Percentiles rank a stretch among this genome's conserved stretches.
Evolutionary conservation across 768 basidiomycete species (phyloP).

Genomic region (Auricularia cornea): DNA sequence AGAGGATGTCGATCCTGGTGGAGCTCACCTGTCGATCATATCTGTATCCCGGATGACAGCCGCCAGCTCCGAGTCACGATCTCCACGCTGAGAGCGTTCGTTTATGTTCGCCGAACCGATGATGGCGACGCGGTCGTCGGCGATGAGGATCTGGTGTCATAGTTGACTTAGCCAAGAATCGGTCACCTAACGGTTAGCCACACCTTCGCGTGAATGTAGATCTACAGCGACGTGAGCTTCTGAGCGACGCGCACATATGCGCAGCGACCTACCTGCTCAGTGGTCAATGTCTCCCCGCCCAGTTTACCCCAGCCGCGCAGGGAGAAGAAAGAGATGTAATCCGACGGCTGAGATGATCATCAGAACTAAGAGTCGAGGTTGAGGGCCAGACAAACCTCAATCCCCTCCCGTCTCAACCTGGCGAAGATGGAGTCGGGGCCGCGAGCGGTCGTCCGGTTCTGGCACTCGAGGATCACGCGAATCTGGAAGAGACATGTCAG

Average conservation of each 20-base stretch:
- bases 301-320: conserved; percentile 92
- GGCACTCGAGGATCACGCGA: conserved; percentile 92
- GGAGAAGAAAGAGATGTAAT: conserved; percentile 87
- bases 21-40: conserved; percentile 78
- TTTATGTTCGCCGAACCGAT: conserved; percentile 98
- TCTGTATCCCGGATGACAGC: conserved; percentile 93
- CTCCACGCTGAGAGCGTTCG: conserved; percentile 90
- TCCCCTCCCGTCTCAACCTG: conserved; percentile 74
- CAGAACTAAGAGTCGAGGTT: neutral
- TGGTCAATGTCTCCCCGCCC: conserved; percentile 71
- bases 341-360: conserved; percentile 56
- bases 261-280: conserved; percentile 60
- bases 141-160: conserved; percentile 53
- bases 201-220: conserved; percentile 86
- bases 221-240: conserved; percentile 30
- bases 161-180: neutral
- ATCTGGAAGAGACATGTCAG: conserved; percentile 38
- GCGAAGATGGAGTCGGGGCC: conserved; percentile 90
- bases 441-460: conserved; percentile 79
- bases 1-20: neutral
- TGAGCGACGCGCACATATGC: neutral
- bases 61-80: conserved; percentile 93
- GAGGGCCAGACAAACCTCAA: conserved; percentile 68
- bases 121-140: conserved; percentile 90
- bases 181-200: neutral